phyloP scores from a whole-genome alignment of 345 rosid species.

The Cardamine chenopodiifolia region DNA sequence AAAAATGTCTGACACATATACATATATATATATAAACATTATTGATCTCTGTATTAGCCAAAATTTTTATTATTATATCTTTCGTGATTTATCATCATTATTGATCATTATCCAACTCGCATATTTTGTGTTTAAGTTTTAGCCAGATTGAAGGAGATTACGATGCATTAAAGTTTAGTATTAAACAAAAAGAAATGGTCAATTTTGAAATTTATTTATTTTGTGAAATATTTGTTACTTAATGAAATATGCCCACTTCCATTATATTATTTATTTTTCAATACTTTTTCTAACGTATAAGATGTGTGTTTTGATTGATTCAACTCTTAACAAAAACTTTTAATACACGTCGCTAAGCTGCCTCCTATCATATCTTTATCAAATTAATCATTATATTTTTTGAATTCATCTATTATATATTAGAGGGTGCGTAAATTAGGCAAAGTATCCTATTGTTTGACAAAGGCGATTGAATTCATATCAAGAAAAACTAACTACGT shows the following conservation, averaged over 20 bases:
- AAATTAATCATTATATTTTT: not conserved
- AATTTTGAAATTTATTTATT: not conserved
- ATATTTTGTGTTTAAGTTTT: not conserved
- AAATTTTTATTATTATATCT: too few species aligned
- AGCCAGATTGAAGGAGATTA: not conserved
- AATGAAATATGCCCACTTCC: not conserved
- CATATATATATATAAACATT: not conserved
- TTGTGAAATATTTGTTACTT: not conserved
- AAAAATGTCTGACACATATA: not conserved
- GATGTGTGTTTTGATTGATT: not conserved
- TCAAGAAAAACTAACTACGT: not conserved
- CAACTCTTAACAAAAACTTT: not conserved
- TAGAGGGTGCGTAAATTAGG: not conserved
- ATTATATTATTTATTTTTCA: not conserved
- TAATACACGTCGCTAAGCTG: constrained; percentile 11
- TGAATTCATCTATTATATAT: not conserved
- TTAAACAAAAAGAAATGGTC: not conserved
- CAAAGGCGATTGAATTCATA: not conserved
- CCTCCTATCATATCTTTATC: not conserved
- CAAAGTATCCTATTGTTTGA: not conserved
- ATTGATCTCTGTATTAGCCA: not conserved
- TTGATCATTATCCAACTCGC: too few species aligned
- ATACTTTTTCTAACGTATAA: not conserved
- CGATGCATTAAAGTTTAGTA: not conserved
- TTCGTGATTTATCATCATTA: too few species aligned